These are phyloP conservation scores for Amphichorda felina DNA, from an alignment of 2,329 filamentous ascomycete genomes.

Conservation along the genomic window DNA sequence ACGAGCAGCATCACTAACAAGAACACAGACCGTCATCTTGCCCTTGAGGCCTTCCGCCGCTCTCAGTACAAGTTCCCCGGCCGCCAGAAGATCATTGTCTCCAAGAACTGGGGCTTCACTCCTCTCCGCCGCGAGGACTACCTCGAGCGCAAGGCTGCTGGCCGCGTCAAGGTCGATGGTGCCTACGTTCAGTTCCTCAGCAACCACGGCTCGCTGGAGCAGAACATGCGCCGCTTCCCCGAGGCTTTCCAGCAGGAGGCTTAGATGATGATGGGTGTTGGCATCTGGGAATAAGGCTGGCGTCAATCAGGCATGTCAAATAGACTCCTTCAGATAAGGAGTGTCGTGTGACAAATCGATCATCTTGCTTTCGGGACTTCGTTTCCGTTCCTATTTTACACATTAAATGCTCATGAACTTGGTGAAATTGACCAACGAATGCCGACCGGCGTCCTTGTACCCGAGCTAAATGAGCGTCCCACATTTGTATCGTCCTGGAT, in stretches of 20 bases:
- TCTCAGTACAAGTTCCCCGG: conserved; percentile 99
- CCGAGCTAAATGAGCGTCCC: no score
- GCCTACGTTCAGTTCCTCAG: conserved; percentile 98
- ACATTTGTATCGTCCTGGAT: no score
- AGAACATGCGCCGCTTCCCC: conserved; percentile 93
- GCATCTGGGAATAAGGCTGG: conserved; percentile 22
- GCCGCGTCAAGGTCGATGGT: conserved; percentile 92
- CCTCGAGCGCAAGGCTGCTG: conserved; percentile 85
- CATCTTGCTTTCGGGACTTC: conserved; percentile 1
- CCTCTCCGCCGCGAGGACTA: conserved; percentile 97
- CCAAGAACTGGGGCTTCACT: conserved; percentile 99
- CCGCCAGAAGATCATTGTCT: conserved; percentile 99
- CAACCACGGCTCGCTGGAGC: conserved; percentile 76
- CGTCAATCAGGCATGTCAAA: conserved; percentile 21
- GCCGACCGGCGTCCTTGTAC: no score
- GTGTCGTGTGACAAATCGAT: conserved; percentile 1
- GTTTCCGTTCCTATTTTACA: no score
- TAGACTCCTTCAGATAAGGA: conserved; percentile 1
- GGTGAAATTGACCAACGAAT: no score
- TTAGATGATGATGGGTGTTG: conserved; percentile 20
- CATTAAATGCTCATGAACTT: no score
- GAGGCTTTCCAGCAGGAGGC: conserved; percentile 63
- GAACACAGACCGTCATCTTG: conserved; percentile 64
- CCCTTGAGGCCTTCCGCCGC: conserved; percentile 97
- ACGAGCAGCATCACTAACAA: no score